phyloP scores from a whole-genome alignment of 805 yeast genomes.

The Yarrowia sp. region DNA sequence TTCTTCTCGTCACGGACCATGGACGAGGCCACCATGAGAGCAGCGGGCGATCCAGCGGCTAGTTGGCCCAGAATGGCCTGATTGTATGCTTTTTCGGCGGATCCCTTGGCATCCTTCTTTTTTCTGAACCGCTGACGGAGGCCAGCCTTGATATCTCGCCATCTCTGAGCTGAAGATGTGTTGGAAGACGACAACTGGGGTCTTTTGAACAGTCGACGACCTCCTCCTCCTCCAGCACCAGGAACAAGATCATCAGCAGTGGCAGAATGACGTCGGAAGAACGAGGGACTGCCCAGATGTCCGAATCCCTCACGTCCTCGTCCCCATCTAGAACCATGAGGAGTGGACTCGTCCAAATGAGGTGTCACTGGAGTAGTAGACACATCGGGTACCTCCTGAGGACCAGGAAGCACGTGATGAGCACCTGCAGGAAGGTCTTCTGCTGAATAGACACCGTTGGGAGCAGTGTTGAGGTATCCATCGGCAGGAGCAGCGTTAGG shows the following conservation, averaged over 20 bases:
- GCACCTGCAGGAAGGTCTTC: not conserved
- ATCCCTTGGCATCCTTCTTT: conserved; percentile 4
- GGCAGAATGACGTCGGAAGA: conserved; percentile 16
- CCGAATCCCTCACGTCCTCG: conserved; percentile 9
- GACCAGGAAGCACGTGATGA: not conserved
- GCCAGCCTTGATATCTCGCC: conserved; percentile 23
- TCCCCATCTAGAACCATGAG: not conserved
- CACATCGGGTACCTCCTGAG: not conserved
- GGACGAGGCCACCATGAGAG: conserved; percentile 65
- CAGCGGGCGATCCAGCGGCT: conserved; percentile 34
- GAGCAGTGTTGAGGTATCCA: conserved; percentile 9
- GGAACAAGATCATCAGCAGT: not conserved
- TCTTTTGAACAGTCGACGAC: conserved; percentile 8
- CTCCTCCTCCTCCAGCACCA: not conserved
- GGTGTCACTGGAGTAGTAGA: not conserved
- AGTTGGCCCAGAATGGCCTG: conserved; percentile 42
- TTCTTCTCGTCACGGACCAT: conserved; percentile 65
- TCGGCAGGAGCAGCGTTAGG: conserved; percentile 6
- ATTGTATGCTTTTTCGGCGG: conserved; percentile 17
- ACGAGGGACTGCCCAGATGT: conserved; percentile 7
- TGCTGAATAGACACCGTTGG: not conserved
- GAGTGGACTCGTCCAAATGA: not conserved
- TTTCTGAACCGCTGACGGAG: conserved; percentile 18
- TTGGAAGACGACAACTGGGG: not conserved
- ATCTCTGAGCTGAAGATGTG: conserved; percentile 12